Evolutionary conservation across 805 yeast genomes (phyloP).

Genomic region (Cyberlindnera nakhonratchasimensis): DNA sequence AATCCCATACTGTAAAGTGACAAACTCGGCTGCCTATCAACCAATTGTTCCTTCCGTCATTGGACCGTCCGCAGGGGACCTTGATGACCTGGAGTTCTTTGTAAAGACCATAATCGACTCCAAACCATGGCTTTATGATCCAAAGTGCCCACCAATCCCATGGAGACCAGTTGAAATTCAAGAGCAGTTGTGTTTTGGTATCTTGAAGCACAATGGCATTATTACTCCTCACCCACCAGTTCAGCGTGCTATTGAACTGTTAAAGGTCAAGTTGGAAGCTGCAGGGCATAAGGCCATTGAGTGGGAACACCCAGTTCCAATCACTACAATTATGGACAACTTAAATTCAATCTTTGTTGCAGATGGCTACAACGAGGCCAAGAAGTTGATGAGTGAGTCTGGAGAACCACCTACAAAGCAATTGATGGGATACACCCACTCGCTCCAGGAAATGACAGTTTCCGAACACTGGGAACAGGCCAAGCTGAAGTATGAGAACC

Average conservation of each 20-base stretch:
- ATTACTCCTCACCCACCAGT: constrained; percentile 52
- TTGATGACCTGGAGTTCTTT: constrained; percentile 35
- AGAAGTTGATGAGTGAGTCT: neutral
- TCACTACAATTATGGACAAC: constrained; percentile 1
- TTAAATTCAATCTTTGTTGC: constrained; percentile 9
- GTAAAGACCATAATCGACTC: constrained; percentile 30
- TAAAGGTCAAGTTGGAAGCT: constrained; percentile 25
- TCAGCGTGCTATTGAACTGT: constrained; percentile 38
- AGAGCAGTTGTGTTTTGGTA: constrained; percentile 38
- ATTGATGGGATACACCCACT: constrained; percentile 27
- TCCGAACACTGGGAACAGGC: constrained; percentile 41
- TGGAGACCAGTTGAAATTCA: constrained; percentile 30
- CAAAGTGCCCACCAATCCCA: constrained; percentile 34
- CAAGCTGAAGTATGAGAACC: constrained; percentile 32
- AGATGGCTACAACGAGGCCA: constrained; percentile 9
- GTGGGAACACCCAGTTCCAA: constrained; percentile 17
- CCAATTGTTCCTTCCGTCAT: constrained; percentile 51
- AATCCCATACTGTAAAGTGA: constrained; percentile 32
- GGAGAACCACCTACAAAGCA: constrained; percentile 18
- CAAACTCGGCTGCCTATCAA: constrained; percentile 31
- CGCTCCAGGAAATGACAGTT: constrained; percentile 10
- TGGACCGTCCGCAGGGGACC: constrained; percentile 43
- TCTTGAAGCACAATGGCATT: constrained; percentile 39
- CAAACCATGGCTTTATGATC: constrained; percentile 43
- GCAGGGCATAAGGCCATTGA: constrained; percentile 43